phyloP scores from a whole-genome alignment of 2,329 filamentous ascomycete species.

The Aspergillus sp. region DNA sequence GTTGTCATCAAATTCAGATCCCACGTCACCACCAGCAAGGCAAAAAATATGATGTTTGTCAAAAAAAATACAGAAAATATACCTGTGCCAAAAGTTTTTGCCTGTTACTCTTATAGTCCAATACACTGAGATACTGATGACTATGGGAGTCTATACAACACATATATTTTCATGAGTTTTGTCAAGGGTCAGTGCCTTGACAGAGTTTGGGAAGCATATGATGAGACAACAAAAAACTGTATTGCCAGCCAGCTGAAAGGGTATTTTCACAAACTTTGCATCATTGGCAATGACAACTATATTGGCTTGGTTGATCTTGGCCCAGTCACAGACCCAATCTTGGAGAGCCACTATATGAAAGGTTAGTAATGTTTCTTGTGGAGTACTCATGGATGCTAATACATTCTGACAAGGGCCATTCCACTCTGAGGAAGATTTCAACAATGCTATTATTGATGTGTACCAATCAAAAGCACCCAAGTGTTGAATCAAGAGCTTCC shows the following conservation, averaged over 20 bases:
- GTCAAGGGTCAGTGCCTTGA: conserved; percentile 9
- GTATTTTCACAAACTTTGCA: no score
- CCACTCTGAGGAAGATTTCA: conserved; percentile 16
- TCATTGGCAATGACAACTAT: no score
- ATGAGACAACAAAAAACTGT: no score
- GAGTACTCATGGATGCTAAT: conserved; percentile 1
- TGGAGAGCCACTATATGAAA: conserved; percentile 3
- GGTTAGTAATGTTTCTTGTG: conserved; percentile 3
- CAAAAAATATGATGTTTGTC: conserved; percentile 11
- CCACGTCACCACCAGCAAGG: conserved; percentile 9
- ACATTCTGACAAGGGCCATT: conserved; percentile 13
- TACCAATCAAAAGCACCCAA: conserved; percentile 9
- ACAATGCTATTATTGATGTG: conserved; percentile 15
- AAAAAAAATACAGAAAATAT: conserved; percentile 9
- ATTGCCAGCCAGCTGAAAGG: no score
- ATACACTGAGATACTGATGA: conserved; percentile 10
- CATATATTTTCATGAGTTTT: conserved; percentile 15
- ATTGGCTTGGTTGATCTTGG: no score
- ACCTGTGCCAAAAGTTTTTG: conserved; percentile 10
- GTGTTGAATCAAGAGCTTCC: conserved; percentile 11
- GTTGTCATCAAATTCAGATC: conserved; percentile 13
- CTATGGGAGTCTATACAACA: conserved; percentile 11
- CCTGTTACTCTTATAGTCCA: conserved; percentile 10
- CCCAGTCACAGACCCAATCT: no score
- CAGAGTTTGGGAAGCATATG: no score